These are phyloP conservation scores for Metschnikowia dekortorum DNA, from an alignment of 805 yeast species.

Conservation along the genomic window DNA sequence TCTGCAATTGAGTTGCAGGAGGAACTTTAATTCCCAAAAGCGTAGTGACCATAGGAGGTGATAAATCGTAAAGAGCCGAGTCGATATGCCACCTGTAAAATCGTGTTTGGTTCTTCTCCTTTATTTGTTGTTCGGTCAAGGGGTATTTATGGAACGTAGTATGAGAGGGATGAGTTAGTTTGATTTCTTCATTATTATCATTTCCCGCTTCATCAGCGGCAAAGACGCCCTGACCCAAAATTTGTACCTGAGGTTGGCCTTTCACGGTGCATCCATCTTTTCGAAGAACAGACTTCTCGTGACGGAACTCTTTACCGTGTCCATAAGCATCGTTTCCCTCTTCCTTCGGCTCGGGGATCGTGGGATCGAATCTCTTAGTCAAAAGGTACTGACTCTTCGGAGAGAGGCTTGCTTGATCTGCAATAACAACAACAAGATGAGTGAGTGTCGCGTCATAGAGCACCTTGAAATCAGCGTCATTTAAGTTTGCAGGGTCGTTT, in stretches of 20 bases:
- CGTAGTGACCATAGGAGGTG: conserved; percentile 86
- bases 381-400: conserved; percentile 74
- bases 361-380: conserved; percentile 76
- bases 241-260: conserved; percentile 83
- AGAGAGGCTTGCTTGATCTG: conserved; percentile 59
- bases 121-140: conserved; percentile 60
- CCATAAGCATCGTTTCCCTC: conserved; percentile 60
- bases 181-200: conserved; percentile 56
- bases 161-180: conserved; percentile 80
- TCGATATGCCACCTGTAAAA: conserved; percentile 95
- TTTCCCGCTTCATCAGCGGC: conserved; percentile 51
- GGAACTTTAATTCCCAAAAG: conserved; percentile 81
- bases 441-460: conserved; percentile 63
- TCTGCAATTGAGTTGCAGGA: conserved; percentile 56
- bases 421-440: conserved; percentile 70
- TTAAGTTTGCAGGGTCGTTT: conserved; percentile 67
- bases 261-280: conserved; percentile 82
- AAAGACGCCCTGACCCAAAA: conserved; percentile 78
- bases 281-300: conserved; percentile 56
- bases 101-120: conserved; percentile 59
- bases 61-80: conserved; percentile 78
- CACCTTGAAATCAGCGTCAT: conserved; percentile 57
- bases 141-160: conserved; percentile 70
- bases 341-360: conserved; percentile 41
- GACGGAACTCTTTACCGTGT: conserved; percentile 68